Conservation (phyloP, 352 stramenopile species). For the Pilasporangium apinafurcum region DNA sequence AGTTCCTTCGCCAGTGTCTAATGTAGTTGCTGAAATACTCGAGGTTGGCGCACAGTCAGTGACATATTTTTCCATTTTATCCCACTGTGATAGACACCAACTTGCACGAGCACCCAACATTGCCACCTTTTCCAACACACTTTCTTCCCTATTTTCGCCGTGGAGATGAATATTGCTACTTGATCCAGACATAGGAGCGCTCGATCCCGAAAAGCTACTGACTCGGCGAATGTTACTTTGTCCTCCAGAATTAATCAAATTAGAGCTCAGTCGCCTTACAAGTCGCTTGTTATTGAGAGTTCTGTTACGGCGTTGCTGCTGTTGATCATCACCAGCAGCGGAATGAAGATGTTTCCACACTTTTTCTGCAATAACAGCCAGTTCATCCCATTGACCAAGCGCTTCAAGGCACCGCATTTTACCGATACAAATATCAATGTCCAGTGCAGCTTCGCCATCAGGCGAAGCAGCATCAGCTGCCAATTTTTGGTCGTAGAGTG, state of each 20-base stretch:
- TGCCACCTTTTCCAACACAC: constrained; percentile 50
- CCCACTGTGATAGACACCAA: constrained; percentile 81
- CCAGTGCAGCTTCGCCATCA: constrained; percentile 14
- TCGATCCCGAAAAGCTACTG: constrained; percentile 28
- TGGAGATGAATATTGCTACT: constrained; percentile 2
- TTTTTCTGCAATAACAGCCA: constrained; percentile 85
- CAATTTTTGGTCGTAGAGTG: constrained; percentile 91
- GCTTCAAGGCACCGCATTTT: constrained; percentile 98
- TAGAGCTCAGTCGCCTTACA: constrained; percentile 3
- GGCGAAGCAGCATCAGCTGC: constrained; percentile 5
- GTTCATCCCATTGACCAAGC: constrained; percentile 92
- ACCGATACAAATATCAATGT: constrained; percentile 93
- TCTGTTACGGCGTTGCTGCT: constrained; percentile 1
- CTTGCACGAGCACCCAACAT: constrained; percentile 81
- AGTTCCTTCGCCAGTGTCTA: constrained; percentile 8
- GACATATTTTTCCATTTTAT: constrained; percentile 79
- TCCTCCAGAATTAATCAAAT: constrained; percentile 3
- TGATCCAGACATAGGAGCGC: constrained; percentile 8
- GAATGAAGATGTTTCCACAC: constrained; percentile 38
- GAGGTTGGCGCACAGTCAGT: constrained; percentile 21
- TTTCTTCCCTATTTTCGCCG: constrained; percentile 38
- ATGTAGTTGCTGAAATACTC: constrained; percentile 2
- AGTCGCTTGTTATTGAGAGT: constrained; percentile 7
- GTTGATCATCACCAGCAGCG: too few relatives aligned
- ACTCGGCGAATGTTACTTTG: constrained; percentile 11